Base-by-base conservation (phyloP, 176 grass and related monocot genomes). In the Aegilops sharonensis region DNA sequence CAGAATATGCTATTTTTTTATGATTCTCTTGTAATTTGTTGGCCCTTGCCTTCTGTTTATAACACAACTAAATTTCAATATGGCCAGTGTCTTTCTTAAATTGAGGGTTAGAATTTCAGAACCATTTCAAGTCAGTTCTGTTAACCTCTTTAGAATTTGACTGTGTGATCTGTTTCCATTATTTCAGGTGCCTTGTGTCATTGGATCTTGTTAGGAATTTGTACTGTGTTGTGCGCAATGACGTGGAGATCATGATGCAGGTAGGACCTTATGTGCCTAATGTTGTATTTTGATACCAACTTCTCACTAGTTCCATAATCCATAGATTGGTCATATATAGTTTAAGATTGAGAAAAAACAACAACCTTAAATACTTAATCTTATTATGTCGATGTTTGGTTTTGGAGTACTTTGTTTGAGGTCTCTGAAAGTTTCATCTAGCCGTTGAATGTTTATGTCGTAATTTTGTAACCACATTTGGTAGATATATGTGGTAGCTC, bases 221-320 rank as follows among this genome's bases (percentile, higher is more conserved):
- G 73, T 97, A 87, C 89, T 81, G 75, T 89, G 80, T 81, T 74
- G 21, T 91, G 11, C 73, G 80, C 24, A 92, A 81, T 78, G 91
- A 94, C 70, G 91, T 94, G 57, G 75, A 77, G 65, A 89, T 63
- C 76, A 94, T 97, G 95, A 77, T 97, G 72, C 90, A 94, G 95
- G 95, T 97, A 86, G 21, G 40, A 71, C 40, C 21, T 45, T 81
- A 27, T 13, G 12, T 8, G 18, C 69, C 78, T 68, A 47, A 64
- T 30, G 25, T 77, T 68, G 45, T 4, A 39, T 80, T 77, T 90
- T 76, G 21, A 3, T 84, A 74, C 4, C 5, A 59, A 5, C 8
- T 36, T 68, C 18, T 91, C 18, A 75, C 45, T 64, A 27, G 4
- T 56, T 14, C 5, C 50, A 7, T 61, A 68, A 3, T 82, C 70